Base-by-base conservation (phyloP, 2,329 filamentous ascomycete genomes). In the Neoscytalidium dimidiatum region DNA sequence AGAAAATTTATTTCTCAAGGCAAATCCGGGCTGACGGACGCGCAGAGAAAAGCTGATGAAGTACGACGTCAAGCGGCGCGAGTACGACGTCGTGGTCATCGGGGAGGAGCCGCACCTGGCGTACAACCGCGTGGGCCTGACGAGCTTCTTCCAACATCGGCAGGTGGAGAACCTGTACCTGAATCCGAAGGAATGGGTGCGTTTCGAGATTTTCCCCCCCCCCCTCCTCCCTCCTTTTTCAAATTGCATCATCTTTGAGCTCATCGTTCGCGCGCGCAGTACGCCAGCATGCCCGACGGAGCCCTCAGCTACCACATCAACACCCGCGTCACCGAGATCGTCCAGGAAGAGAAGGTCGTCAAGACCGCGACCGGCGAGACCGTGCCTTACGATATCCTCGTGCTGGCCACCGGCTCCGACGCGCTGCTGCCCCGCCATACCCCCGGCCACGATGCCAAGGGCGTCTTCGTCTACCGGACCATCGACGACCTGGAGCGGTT, bases 91-190 rank as follows among this genome's bases (percentile, higher is more conserved):
- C 60, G 84, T 92, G 1, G 92, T 97, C 11, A 90, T 97, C 67
- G 93, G 93, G 67, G 93, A 97, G 72, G 93, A 97, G 75, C 82
- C 90, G 21, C 90, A 97, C 80, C 81, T 96, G 62, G 93, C 93
- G 21, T 97, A 97, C 77, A 97, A 97, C 75, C 88, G 94, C 65
- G 93, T 97, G 31, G 93, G 93, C 3, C 82, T 97, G 58, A 96
- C 92, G 3, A 92, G 89, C 66, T 97, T 94, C 82, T 97, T 97
- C 74, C 88, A 92, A 70, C 92, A 96, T 78, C 86, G 92, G 61
- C 86, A 90, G 70, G 90, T 95, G 44, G 92, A 96, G 78, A 91
- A 93, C 69, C 77, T 97, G n/a, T 96, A 96, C 74, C 82, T 97
- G 33, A 96, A 96, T 71, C 90, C 92, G 0, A 82, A 86, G 70